These are phyloP conservation scores for Spathaspora girioi DNA, from an alignment of 805 yeast genomes.

Conservation along the genomic window DNA sequence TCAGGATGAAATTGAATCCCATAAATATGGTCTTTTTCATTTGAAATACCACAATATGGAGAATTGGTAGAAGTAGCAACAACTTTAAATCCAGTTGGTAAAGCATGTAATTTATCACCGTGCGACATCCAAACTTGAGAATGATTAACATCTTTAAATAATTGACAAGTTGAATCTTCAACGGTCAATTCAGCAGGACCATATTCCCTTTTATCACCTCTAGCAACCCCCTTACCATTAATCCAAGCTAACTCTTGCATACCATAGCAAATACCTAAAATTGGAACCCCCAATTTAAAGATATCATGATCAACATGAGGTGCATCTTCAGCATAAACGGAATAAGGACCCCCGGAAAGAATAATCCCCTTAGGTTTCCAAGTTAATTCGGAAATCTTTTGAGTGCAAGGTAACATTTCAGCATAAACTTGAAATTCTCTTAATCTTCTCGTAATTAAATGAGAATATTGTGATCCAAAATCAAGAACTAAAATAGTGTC, in stretches of 20 bases:
- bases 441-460: conserved; percentile 91
- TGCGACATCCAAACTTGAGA: conserved; percentile 99
- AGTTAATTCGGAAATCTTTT: conserved; percentile 83
- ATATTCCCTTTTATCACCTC: conserved; percentile 97
- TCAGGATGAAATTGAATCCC: conserved; percentile 99
- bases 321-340: conserved; percentile 91
- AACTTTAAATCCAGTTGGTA: conserved; percentile 84
- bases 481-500: conserved; percentile 97
- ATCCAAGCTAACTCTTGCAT: conserved; percentile 99
- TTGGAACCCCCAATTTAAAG: conserved; percentile 87
- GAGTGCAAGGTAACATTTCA: conserved; percentile 99
- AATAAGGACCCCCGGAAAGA: conserved; percentile 96
- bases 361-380: conserved; percentile 98
- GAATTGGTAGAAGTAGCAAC: conserved; percentile 93
- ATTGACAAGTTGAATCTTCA: conserved; percentile 58
- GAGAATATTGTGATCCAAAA: conserved; percentile 98
- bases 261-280: conserved; percentile 97
- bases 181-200: conserved; percentile 92
- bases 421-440: conserved; percentile 98
- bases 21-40: conserved; percentile 67
- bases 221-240: conserved; percentile 87
- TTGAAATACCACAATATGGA: conserved; percentile 90
- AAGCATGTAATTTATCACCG: conserved; percentile 89
- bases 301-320: conserved; percentile 97
- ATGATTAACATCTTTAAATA: conserved; percentile 87